A percentile compares a stretch with the other conserved stretches of the same genome.
These are phyloP conservation scores for Xerocomus amazonicus DNA, from an alignment of 1,284 basidiomycete genomes.

Conservation along the genomic window DNA sequence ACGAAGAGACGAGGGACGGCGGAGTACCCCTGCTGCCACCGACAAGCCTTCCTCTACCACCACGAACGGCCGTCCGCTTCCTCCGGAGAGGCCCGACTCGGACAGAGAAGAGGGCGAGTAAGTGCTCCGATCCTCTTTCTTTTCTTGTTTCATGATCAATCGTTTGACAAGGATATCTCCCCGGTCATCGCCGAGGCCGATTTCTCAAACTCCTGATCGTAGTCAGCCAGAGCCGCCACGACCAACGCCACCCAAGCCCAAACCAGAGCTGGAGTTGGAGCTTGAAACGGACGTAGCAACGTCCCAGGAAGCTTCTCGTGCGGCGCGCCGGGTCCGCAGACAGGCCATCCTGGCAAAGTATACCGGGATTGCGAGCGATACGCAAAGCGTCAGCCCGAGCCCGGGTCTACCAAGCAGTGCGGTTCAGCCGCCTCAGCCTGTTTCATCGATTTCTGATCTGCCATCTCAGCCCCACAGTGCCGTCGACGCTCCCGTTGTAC, in stretches of 20 bases:
- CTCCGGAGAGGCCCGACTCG: slow-evolving; percentile 39
- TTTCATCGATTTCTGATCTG: slow-evolving; percentile 58
- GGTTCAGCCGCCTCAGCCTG: slow-evolving; percentile 61
- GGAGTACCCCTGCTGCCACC: slow-evolving; percentile 15
- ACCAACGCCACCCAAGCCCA: slow-evolving; percentile 26
- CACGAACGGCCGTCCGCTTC: slow-evolving; percentile 17
- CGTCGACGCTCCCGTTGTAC: slow-evolving; percentile 33
- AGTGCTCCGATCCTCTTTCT: slow-evolving; percentile 42
- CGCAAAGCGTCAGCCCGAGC: slow-evolving; percentile 45
- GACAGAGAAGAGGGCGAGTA: slow-evolving; percentile 79
- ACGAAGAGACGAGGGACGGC: slow-evolving; percentile 32
- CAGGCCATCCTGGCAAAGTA: slow-evolving; percentile 87
- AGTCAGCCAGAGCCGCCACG: slow-evolving; percentile 27
- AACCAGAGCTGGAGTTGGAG: slow-evolving; percentile 48
- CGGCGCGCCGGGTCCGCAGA: slow-evolving; percentile 75
- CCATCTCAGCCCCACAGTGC: slow-evolving; percentile 52
- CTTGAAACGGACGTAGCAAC: slow-evolving; percentile 56
- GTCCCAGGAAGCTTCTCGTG: slow-evolving; percentile 70
- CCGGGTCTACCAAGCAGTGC: slow-evolving; percentile 67
- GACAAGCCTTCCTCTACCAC: slow-evolving; percentile 11
- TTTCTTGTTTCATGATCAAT: slow-evolving; percentile 2
- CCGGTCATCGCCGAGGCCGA: slow-evolving; percentile 36
- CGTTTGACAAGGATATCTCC: slow-evolving; percentile 55
- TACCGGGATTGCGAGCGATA: slow-evolving; percentile 44
- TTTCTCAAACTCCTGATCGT: slow-evolving; percentile 23